Evolutionary conservation across 148 eudicot species (phyloP), one percentile per base, ranked within the genome.

Genomic region (Hydrangea macrophylla): DNA sequence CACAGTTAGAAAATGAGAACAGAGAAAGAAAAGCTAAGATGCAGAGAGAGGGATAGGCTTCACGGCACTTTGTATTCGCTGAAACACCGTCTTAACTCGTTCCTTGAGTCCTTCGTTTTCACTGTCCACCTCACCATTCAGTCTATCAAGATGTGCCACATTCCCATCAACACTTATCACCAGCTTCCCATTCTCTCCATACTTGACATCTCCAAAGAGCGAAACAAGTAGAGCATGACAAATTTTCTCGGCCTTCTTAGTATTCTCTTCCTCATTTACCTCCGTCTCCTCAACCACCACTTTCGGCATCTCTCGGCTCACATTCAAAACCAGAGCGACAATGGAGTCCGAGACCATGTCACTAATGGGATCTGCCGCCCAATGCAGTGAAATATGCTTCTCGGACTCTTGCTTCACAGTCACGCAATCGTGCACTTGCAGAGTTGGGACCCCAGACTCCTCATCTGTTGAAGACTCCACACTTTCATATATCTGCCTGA

Each of bases 261-360:
- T 78, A 48, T 74, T 81, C 65, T 93, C 92, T 68, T 86, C 94
- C 40, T 88, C 90, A 20, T 74, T 70, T 28, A 50, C 67, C 23
- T 22, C 67, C 23, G 79, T 35, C 45, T 86, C 93, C n/a, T 84
- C 98, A n/a, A 69, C 85, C 63, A 87, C 91, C 65, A 90, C 81
- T 78, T 83, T 88, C 5, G 94, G 94, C 96, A 92, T 84, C 65
- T 92, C 98, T 70, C 93, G 70, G 72, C 88, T 82, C 28, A 88
- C 83, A 66, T 90, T 92, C 35, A 92, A 61, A 61, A 92, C 88
- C 79, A 92, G 73, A 61, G 98, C 98, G 55, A 92, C 87, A 42
- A 90, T 65, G 0, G 98, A 92, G 51, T 92, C 98, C 2, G 98
- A 85, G 5, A 92, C 98, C 98, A 92, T 92, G 72, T 92, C 98